A percentile compares a stretch with the other conserved stretches of the same genome.
Evolutionary conservation across 192 early-diverging fungal genomes (phyloP).

Genomic region (Paraglomus brasilianum): DNA sequence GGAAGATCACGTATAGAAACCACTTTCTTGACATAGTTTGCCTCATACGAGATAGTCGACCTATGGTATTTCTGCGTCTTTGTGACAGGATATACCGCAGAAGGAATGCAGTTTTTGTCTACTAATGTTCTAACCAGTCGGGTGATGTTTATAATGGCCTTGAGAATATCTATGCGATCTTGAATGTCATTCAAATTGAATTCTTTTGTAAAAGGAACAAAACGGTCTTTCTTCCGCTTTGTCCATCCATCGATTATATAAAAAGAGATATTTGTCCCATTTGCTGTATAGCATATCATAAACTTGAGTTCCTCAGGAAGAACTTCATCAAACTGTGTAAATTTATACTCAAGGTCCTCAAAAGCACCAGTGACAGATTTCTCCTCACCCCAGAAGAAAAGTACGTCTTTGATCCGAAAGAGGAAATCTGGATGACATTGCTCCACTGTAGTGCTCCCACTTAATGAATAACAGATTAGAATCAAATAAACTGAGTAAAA

Average conservation of each 20-base stretch:
- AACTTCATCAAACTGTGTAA: conserved; percentile 8
- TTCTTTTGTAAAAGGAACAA: conserved; percentile 9
- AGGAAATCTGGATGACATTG: conserved; percentile 12
- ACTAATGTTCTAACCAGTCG: conserved; percentile 8
- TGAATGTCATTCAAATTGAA: neutral
- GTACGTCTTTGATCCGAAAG: conserved; percentile 11
- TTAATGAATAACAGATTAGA: too few relatives aligned
- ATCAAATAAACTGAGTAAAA: too few relatives aligned
- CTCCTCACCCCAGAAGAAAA: conserved; percentile 18
- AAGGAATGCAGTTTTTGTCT: neutral
- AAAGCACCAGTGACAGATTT: neutral
- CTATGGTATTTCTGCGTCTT: conserved; percentile 7
- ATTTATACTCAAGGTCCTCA: conserved; percentile 20
- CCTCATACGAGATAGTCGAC: conserved; percentile 7
- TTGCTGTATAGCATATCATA: conserved; percentile 5
- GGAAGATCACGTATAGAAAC: conserved; percentile 1
- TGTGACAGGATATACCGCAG: neutral
- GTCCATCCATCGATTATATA: conserved; percentile 15
- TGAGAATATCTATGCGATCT: conserved; percentile 16
- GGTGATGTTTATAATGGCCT: conserved; percentile 8
- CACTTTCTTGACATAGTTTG: conserved; percentile 13
- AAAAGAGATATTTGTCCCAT: conserved; percentile 9
- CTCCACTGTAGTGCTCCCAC: conserved; percentile 12
- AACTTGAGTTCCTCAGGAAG: conserved; percentile 8
- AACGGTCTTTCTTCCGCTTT: conserved; percentile 6